Evolutionary conservation across 2,329 filamentous ascomycete genomes (phyloP).

Genomic region (Helotiales sp.): DNA sequence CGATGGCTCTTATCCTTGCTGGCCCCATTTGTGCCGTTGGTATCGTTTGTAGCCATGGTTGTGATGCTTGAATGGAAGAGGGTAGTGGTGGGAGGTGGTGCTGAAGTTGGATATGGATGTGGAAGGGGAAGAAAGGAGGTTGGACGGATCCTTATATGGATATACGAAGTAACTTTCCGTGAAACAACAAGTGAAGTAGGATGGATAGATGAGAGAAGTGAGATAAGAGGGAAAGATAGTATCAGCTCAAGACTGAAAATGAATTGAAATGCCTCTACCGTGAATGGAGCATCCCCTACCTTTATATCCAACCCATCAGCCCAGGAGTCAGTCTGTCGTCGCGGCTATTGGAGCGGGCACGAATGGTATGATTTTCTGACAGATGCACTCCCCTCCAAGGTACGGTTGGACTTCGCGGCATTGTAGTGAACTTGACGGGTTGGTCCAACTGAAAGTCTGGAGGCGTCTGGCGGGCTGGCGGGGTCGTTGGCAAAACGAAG

Average conservation of each 20-base stretch:
- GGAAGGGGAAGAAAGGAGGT: neutral
- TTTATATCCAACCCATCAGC: neutral
- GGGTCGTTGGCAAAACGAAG: slow-evolving; percentile 9
- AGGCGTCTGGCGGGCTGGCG: neutral
- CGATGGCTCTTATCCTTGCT: slow-evolving; percentile 24
- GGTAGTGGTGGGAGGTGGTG: neutral
- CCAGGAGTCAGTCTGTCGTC: neutral
- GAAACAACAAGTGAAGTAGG: neutral
- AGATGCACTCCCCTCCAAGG: no score
- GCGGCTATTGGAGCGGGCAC: slow-evolving; percentile 3
- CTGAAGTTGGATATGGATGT: neutral
- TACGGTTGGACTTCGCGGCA: slow-evolving; percentile 2
- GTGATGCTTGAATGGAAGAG: neutral
- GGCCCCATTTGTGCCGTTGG: slow-evolving; percentile 15
- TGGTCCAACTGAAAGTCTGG: neutral
- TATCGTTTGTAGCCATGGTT: slow-evolving; percentile 14
- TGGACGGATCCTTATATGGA: neutral
- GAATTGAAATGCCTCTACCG: neutral
- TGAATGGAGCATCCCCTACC: neutral
- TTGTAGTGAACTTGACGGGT: neutral
- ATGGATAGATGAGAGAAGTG: neutral
- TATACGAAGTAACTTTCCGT: neutral
- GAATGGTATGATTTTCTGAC: neutral
- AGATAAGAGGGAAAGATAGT: neutral
- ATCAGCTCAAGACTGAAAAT: no score